phyloP scores from a whole-genome alignment of 1,139 yeast genomes.

The Hanseniaspora sp. region DNA sequence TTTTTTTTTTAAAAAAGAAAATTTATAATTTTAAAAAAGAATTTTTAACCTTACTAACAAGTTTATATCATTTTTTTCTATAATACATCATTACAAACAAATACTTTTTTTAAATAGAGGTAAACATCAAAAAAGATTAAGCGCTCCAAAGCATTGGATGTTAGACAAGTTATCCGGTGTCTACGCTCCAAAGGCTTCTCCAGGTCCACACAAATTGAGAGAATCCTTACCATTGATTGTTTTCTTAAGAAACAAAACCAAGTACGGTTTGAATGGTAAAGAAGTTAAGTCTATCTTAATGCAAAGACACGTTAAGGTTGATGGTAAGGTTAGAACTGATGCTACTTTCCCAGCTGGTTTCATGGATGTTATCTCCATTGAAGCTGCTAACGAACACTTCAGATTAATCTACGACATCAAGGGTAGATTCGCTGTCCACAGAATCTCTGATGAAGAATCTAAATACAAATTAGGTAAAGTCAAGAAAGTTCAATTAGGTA shows the following conservation, averaged over 20 bases:
- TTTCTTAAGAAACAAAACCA: constrained; percentile 97
- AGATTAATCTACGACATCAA: constrained; percentile 95
- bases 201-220: constrained; percentile 99
- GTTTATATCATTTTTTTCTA: not conserved
- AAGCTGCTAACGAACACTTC: constrained; percentile 98
- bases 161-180: constrained; percentile 99
- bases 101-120: constrained; percentile 37
- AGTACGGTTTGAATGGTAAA: constrained; percentile 98
- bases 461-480: constrained; percentile 96
- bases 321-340: constrained; percentile 98
- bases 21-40: not conserved
- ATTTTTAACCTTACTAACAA: constrained; percentile 16
- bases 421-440: constrained; percentile 99
- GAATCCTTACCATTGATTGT: constrained; percentile 97
- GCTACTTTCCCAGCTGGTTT: constrained; percentile 98
- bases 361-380: constrained; percentile 96
- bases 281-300: constrained; percentile 97
- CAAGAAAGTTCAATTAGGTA: constrained; percentile 94
- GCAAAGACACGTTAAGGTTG: constrained; percentile 99
- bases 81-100: no score
- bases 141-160: constrained; percentile 99
- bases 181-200: constrained; percentile 99
- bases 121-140: constrained; percentile 96
- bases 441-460: constrained; percentile 98
- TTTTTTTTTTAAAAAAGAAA: not conserved